These are phyloP conservation scores for Chaetomium tenue DNA, from an alignment of 495 filamentous ascomycete species.

Conservation along the genomic window DNA sequence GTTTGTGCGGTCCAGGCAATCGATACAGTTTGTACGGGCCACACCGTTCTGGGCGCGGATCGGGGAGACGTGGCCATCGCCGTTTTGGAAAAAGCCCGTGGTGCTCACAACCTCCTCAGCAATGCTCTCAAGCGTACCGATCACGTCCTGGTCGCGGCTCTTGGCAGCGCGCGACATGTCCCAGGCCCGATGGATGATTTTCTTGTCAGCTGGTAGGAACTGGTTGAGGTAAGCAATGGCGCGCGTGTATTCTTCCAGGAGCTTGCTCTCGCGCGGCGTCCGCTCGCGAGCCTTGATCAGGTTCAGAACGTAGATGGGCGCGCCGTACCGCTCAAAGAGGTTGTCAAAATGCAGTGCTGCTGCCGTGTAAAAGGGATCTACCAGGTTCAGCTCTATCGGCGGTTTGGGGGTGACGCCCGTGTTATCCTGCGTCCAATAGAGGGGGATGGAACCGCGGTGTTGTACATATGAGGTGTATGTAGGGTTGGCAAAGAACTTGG, in stretches of 20 bases:
- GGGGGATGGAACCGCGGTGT: conserved; percentile 92
- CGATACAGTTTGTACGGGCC: conserved; percentile 94
- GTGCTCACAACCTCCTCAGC: conserved; percentile 79
- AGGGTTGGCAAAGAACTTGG: conserved; percentile 80
- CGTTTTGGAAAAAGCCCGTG: conserved; percentile 95
- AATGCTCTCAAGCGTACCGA: conserved; percentile 82
- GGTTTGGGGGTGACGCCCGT: conserved; percentile 94
- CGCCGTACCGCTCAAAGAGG: conserved; percentile 89
- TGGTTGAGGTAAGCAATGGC: conserved; percentile 93
- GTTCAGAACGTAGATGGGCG: conserved; percentile 89
- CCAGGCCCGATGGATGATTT: conserved; percentile 91
- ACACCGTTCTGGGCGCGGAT: conserved; percentile 85
- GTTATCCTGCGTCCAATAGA: conserved; percentile 97
- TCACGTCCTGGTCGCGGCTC: conserved; percentile 92
- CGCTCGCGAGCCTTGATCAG: conserved; percentile 87
- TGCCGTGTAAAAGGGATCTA: conserved; percentile 95
- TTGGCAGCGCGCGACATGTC: conserved; percentile 98
- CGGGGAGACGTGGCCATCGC: conserved; percentile 60
- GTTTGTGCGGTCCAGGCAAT: conserved; percentile 94
- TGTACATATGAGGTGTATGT: conserved; percentile 95
- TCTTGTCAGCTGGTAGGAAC: conserved; percentile 78
- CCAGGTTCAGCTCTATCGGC: conserved; percentile 87
- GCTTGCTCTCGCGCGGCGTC: conserved; percentile 87
- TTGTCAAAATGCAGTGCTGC: conserved; percentile 96
- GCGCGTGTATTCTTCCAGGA: conserved; percentile 82